Evolutionary conservation across 2,329 filamentous ascomycete genomes (phyloP).

Genomic region (Aureobasidium melanogenum): DNA sequence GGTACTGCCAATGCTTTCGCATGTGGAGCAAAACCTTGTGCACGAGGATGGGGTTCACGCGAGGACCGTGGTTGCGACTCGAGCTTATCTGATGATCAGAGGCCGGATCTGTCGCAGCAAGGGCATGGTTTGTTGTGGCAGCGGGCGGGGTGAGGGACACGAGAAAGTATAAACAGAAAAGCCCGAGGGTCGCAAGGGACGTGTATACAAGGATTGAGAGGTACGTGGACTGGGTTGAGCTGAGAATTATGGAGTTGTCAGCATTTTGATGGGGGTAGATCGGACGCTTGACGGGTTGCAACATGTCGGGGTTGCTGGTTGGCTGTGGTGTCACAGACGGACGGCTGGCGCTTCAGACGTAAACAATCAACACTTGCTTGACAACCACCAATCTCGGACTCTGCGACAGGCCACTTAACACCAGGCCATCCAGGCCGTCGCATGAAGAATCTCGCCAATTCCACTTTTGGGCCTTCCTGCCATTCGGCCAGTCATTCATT

Average conservation of each 20-base stretch:
- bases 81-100: background rate
- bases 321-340: background rate
- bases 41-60: background rate
- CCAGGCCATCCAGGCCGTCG: background rate
- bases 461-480: background rate
- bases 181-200: background rate
- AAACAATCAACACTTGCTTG: slow-evolving; percentile 2
- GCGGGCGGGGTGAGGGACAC: background rate
- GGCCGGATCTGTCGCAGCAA: background rate
- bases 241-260: background rate
- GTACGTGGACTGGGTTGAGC: background rate
- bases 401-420: background rate
- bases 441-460: background rate
- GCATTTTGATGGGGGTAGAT: background rate
- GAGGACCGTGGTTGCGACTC: background rate
- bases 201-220: background rate
- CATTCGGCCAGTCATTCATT: background rate
- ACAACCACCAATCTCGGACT: background rate
- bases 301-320: background rate
- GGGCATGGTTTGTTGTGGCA: background rate
- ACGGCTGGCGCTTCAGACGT: background rate
- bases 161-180: background rate
- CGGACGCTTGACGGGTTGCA: background rate
- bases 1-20: background rate
- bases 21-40: slow-evolving; percentile 1